Conservation (phyloP, 768 basidiomycete species). For the Mycena metata region DNA sequence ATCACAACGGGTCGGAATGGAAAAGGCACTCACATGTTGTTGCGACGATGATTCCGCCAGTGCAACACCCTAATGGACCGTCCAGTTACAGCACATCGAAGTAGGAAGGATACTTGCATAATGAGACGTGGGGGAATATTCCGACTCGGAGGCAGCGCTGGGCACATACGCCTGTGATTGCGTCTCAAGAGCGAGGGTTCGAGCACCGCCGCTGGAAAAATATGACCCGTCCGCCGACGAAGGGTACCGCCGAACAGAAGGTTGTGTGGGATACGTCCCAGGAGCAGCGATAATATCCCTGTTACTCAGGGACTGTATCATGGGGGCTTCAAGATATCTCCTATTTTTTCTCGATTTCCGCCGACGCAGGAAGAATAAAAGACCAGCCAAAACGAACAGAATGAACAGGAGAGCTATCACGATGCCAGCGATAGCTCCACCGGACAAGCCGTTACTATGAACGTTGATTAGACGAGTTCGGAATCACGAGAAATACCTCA, state of each 20-base stretch:
- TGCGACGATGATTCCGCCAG: neutral
- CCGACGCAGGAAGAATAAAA: slow-evolving; percentile 36
- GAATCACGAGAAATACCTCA: neutral
- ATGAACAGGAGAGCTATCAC: slow-evolving; percentile 38
- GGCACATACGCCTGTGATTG: slow-evolving; percentile 29
- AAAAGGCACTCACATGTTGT: slow-evolving; percentile 17
- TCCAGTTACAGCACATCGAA: neutral
- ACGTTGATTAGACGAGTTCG: neutral
- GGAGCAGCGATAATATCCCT: slow-evolving; percentile 13
- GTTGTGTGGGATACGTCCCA: slow-evolving; percentile 18
- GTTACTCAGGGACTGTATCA: slow-evolving; percentile 17
- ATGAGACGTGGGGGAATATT: slow-evolving; percentile 29
- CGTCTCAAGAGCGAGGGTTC: slow-evolving; percentile 19
- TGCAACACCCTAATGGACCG: slow-evolving; percentile 4
- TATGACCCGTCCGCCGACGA: slow-evolving; percentile 20
- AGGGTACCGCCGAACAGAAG: slow-evolving; percentile 18
- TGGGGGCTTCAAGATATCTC: slow-evolving; percentile 22
- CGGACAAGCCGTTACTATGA: slow-evolving; percentile 25
- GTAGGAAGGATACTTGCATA: slow-evolving; percentile 13
- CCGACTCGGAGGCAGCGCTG: slow-evolving; percentile 25
- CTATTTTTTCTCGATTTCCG: slow-evolving; percentile 19
- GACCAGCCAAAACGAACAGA: slow-evolving; percentile 26
- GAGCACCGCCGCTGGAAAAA: slow-evolving; percentile 9
- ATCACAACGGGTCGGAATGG: neutral
- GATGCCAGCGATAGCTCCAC: slow-evolving; percentile 39